These are phyloP conservation scores for Meira nashicola DNA, from an alignment of 1,284 basidiomycete genomes.

Conservation along the genomic window DNA sequence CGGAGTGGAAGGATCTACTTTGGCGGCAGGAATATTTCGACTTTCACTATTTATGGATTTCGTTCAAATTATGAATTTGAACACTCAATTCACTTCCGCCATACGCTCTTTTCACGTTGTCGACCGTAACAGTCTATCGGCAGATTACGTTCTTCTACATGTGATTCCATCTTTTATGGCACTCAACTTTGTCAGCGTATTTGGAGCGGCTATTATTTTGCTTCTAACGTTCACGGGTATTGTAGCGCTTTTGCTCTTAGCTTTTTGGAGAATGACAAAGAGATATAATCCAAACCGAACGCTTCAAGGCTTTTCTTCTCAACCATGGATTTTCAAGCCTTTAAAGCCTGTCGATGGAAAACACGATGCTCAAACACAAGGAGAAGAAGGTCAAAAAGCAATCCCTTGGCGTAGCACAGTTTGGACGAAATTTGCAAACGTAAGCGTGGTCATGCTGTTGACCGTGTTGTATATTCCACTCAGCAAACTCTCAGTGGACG, in stretches of 20 bases:
- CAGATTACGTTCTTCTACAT: constrained; percentile 25
- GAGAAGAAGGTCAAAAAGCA: background rate
- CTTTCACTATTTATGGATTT: constrained; percentile 40
- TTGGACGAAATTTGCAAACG: constrained; percentile 33
- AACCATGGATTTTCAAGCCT: constrained; percentile 30
- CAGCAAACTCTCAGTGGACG: constrained; percentile 43
- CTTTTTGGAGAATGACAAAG: constrained; percentile 37
- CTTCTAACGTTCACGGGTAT: constrained; percentile 31
- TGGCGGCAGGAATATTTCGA: constrained; percentile 37
- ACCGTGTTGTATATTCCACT: constrained; percentile 42
- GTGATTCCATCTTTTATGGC: constrained; percentile 36
- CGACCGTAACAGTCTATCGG: background rate
- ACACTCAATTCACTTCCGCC: constrained; percentile 18
- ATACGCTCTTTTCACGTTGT: background rate
- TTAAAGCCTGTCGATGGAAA: background rate
- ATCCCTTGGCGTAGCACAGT: constrained; percentile 20
- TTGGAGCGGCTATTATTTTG: constrained; percentile 39
- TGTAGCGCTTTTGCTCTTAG: constrained; percentile 24
- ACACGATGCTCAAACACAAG: background rate
- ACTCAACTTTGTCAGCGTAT: constrained; percentile 41
- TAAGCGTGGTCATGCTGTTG: constrained; percentile 36
- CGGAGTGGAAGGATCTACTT: constrained; percentile 40
- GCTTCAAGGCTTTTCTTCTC: constrained; percentile 40
- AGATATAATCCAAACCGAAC: constrained; percentile 36
- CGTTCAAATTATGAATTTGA: constrained; percentile 36